Conservation (phyloP, 2,329 filamentous ascomycete genomes). For the Aspergillus sp. region DNA sequence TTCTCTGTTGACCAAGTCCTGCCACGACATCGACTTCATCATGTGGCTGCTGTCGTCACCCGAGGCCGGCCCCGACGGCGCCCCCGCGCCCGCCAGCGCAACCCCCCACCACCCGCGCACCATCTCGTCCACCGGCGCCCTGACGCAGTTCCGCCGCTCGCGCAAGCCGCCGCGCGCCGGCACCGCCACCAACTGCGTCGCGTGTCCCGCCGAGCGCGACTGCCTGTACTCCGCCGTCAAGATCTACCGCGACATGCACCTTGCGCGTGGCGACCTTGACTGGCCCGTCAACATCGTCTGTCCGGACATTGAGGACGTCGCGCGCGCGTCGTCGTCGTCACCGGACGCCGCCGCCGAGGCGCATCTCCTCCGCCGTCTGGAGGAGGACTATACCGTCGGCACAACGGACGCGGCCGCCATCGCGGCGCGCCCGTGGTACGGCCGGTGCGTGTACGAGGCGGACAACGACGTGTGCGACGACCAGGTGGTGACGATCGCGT, state of each 20-base stretch:
- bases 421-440: constrained; percentile 67
- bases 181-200: constrained; percentile 79
- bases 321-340: constrained; percentile 23
- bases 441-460: constrained; percentile 89
- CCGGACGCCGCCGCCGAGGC: constrained; percentile 43
- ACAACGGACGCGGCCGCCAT: constrained; percentile 55
- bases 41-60: constrained; percentile 88
- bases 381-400: constrained; percentile 56
- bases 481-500: constrained; percentile 82
- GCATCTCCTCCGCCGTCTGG: constrained; percentile 49
- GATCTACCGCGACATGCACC: constrained; percentile 71
- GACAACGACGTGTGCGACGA: constrained; percentile 95
- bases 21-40: constrained; percentile 91
- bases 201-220: constrained; percentile 69
- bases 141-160: constrained; percentile 73
- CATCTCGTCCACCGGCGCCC: constrained; percentile 71
- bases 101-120: constrained; percentile 70
- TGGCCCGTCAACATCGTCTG: constrained; percentile 92
- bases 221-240: constrained; percentile 86
- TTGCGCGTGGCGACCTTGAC: constrained; percentile 64
- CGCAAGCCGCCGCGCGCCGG: constrained; percentile 77
- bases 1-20: constrained; percentile 89
- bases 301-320: constrained; percentile 83
- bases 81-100: constrained; percentile 27
- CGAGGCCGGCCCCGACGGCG: constrained; percentile 30